Evolutionary conservation across 768 basidiomycete genomes (phyloP).

Genomic region (Trametes elegans): DNA sequence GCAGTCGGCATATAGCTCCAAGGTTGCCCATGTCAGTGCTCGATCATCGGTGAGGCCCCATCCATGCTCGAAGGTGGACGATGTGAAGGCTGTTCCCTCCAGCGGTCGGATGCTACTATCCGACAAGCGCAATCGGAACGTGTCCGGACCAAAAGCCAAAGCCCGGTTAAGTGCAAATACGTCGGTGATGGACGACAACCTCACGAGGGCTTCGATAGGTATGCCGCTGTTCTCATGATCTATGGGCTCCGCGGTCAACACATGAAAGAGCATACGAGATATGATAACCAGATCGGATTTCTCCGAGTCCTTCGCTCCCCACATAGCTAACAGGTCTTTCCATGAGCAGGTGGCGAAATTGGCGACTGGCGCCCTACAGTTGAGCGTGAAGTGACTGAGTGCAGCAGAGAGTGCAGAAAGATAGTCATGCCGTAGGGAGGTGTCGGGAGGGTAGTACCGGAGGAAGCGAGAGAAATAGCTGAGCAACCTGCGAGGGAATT

Average conservation of each 20-base stretch:
- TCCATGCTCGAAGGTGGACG: conserved; percentile 69
- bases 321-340: conserved; percentile 63
- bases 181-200: conserved; percentile 54
- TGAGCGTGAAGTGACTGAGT: conserved; percentile 76
- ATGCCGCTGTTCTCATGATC: conserved; percentile 11
- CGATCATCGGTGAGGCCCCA: conserved; percentile 67
- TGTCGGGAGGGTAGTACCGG: conserved; percentile 62
- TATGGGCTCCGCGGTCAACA: conserved; percentile 25
- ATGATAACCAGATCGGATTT: conserved; percentile 77
- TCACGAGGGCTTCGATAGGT: conserved; percentile 21
- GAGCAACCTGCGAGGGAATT: conserved; percentile 53
- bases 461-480: conserved; percentile 62
- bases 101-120: neutral
- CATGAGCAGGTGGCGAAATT: conserved; percentile 63
- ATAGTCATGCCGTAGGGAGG: conserved; percentile 76
- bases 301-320: conserved; percentile 73
- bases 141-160: conserved; percentile 63
- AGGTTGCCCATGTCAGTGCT: conserved; percentile 73
- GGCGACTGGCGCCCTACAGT: conserved; percentile 57
- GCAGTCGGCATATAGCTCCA: conserved; percentile 82
- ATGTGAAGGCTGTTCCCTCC: conserved; percentile 47
- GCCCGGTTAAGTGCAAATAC: conserved; percentile 63
- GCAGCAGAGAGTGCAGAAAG: conserved; percentile 65
- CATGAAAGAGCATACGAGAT: conserved; percentile 71
- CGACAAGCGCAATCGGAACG: conserved; percentile 54